Evolutionary conservation across 768 basidiomycete genomes (phyloP), one percentile per base, ranked within the genome.

Genomic region (Xanthoconium purpureum): DNA sequence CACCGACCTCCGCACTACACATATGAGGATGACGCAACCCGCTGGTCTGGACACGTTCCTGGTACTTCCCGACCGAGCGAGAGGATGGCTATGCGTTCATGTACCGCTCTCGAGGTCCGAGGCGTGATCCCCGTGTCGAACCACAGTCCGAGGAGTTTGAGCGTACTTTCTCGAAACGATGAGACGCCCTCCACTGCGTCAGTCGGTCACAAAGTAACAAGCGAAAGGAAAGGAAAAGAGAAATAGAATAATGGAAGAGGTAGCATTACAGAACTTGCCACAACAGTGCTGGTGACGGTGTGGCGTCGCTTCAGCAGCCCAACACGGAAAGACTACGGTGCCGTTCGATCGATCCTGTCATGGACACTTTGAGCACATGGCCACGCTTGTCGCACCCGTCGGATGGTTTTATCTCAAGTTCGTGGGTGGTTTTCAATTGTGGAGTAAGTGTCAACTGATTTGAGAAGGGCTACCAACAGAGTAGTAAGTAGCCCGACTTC

Each of bases 71-170:
- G 20, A 59, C 13, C 17, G 10, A 40, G 37, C 12, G 24, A 24
- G 24, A 24, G 38, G 12, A 13, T 15, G 35, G 33, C 18, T 15
- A 36, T 35, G 33, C 33, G 39, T 29, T 29, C 40, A 39, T 56
- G 51, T 7, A 40, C 52, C 48, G 28, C 10, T 43, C 42, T 43
- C 17, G 51, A 60, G 33, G 42, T 33, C 43, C 49, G 46, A 57
- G 52, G 44, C 15, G 40, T 28, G 40, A 43, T 42, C 14, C 39
- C 47, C 48, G n/a, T 17, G 35, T 30, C 28, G 43, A 44, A 37
- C 24, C 28, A 24, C 17, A 50, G 52, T 66, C 64, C 58, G 64
- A 63, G 64, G 64, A 66, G 53, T 66, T 63, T 44, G 53, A 24
- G 24, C 30, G 33, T 20, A 24, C 24, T 46, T 24, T 13, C 28